Conservation (phyloP, 306 rosid species). For the Trifolium fragiferum region DNA sequence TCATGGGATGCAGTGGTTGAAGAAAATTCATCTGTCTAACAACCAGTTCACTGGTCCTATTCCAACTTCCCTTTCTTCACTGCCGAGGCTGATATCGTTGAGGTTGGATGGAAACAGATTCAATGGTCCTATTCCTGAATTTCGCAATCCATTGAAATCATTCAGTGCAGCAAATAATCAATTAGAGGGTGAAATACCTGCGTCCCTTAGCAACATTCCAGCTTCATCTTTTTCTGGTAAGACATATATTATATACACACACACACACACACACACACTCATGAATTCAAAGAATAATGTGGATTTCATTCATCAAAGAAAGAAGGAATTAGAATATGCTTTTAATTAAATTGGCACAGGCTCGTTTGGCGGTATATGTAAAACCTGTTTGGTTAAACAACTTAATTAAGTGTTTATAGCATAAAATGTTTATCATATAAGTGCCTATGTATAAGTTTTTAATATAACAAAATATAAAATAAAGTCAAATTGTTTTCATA, state of each 20-base stretch:
- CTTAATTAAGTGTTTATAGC: neutral
- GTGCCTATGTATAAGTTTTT: neutral
- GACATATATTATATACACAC: neutral
- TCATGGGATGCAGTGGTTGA: conserved; percentile 56
- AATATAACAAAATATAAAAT: neutral
- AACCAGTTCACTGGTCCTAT: conserved; percentile 64
- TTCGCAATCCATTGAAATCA: conserved; percentile 37
- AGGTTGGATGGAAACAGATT: conserved; percentile 66
- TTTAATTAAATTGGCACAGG: neutral
- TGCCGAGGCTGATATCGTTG: conserved; percentile 62
- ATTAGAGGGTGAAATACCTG: conserved; percentile 74
- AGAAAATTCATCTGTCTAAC: conserved; percentile 62
- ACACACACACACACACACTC: neutral
- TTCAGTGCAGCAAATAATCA: conserved; percentile 63
- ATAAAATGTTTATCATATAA: neutral
- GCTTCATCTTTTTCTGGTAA: conserved; percentile 66
- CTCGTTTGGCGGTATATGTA: neutral
- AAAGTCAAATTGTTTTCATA: neutral
- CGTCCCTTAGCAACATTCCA: conserved; percentile 37
- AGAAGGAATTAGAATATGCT: neutral
- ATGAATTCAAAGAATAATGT: neutral
- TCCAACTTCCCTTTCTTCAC: conserved; percentile 55
- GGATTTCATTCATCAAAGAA: neutral
- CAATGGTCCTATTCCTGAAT: conserved; percentile 64
- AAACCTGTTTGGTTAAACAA: neutral